phyloP scores from a whole-genome alignment of 768 basidiomycete genomes.

The Collybiopsis confluens region DNA sequence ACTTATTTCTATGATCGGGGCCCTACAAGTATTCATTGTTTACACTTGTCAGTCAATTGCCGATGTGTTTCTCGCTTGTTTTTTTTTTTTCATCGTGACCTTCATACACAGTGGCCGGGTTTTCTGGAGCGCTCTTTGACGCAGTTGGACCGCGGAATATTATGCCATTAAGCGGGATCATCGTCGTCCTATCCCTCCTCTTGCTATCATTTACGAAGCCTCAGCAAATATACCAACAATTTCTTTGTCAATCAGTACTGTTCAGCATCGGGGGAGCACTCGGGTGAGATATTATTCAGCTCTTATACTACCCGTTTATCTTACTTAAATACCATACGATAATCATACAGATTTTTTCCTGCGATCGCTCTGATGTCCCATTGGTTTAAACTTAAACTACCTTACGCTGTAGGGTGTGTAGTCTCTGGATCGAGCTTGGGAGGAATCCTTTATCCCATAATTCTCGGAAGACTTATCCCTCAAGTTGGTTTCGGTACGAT shows the following conservation, averaged over 20 bases:
- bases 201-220: conserved; percentile 22
- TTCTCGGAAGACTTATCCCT: conserved; percentile 14
- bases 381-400: too few species aligned
- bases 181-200: conserved; percentile 17
- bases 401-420: conserved; percentile 29
- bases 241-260: conserved; percentile 21
- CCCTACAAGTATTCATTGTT: conserved; percentile 22
- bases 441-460: conserved; percentile 26
- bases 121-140: conserved; percentile 20
- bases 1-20: conserved; percentile 24
- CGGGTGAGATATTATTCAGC: conserved; percentile 11
- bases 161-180: conserved; percentile 20
- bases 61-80: neutral
- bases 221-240: conserved; percentile 24
- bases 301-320: too few species aligned
- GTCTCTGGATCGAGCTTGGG: conserved; percentile 26
- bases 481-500: too few species aligned
- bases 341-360: conserved; percentile 29
- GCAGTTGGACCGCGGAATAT: conserved; percentile 17
- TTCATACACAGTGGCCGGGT: conserved; percentile 12
- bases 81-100: neutral
- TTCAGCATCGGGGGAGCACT: conserved; percentile 17
- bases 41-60: conserved; percentile 14
- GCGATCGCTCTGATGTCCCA: conserved; percentile 26
- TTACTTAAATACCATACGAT: too few species aligned